Base-by-base conservation (phyloP, 768 basidiomycete species). In the Leccinum sublutescens region DNA sequence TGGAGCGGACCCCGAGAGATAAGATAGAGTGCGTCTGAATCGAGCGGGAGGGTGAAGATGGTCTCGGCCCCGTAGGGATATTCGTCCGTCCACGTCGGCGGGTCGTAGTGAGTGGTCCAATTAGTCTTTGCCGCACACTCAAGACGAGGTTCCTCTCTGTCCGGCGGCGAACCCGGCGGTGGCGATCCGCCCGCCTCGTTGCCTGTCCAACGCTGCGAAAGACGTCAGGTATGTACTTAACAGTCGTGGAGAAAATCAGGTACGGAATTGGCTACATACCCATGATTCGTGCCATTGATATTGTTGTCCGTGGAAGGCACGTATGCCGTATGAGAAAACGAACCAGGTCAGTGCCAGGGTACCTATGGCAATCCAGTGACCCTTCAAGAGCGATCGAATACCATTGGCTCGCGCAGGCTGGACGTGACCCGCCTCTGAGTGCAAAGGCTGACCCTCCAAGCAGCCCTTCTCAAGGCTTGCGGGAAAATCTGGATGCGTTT, bases 11-110 rank as follows among this genome's bases (percentile, higher is more conserved):
- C 76, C 36, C 63, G 71, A 50, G 76, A 62, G 12, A 71, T 6
- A 27, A 78, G 59, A 52, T 64, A 74, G 49, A 77, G 61, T 6
- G 50, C 58, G 38, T 77, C 72, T 10, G 71, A 63, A 31, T 69
- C 52, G 40, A 68, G 36, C 12, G 77, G 73, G 14, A 78, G 72
- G 19, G 67, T 61, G 59, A 76, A 66, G 1, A 55, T 43, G 10
- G 65, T 53, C 50, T 68, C 65, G 2, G 74, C 71, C n/a, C 71
- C 70, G 27, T 66, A 61, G 19, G 62, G 68, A 29, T 63, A 56
- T 3, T 61, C 59, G 3, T 27, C 23, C 2, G 64, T 19, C 73
- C 71, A 74, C 3, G 56, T 12, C 2, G 73, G 73, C 0, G 43
- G 54, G 12, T 74, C 65, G 33, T 66, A 62, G 49, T 65, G 64